Evolutionary conservation across 257 asterid genomes (phyloP).

Genomic region (Solanum ossicruentum): DNA sequence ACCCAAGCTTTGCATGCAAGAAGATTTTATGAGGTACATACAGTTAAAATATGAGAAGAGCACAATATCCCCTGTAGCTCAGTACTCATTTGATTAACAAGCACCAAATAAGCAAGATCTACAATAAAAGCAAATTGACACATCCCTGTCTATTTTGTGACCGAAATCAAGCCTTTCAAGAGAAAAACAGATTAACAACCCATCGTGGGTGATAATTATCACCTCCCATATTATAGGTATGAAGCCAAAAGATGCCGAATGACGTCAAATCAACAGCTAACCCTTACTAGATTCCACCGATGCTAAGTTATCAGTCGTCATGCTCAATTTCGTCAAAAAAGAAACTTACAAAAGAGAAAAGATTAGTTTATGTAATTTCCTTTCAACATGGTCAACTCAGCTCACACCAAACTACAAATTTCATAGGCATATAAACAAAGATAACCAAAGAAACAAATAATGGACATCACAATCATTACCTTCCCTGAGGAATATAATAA

Average conservation of each 20-base stretch:
- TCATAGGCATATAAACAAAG: background rate
- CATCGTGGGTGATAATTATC: background rate
- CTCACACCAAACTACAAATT: background rate
- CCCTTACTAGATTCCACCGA: background rate
- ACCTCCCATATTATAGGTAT: background rate
- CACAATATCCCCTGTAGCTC: background rate
- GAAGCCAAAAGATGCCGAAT: background rate
- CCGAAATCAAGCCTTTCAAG: background rate
- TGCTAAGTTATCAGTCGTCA: background rate
- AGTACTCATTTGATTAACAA: background rate
- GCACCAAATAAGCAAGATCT: background rate
- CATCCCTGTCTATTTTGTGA: background rate
- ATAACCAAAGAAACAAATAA: background rate
- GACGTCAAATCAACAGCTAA: background rate
- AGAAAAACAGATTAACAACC: background rate
- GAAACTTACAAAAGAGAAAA: background rate
- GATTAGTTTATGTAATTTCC: background rate
- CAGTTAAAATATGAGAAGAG: background rate
- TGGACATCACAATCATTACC: background rate
- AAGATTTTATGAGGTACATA: background rate
- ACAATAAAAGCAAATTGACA: background rate
- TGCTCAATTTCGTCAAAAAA: background rate
- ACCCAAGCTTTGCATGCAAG: background rate
- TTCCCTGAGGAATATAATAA: background rate
- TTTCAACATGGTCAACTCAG: background rate